Conservation (phyloP, 192 early-diverging fungal genomes). For the Physocladia obscura region DNA sequence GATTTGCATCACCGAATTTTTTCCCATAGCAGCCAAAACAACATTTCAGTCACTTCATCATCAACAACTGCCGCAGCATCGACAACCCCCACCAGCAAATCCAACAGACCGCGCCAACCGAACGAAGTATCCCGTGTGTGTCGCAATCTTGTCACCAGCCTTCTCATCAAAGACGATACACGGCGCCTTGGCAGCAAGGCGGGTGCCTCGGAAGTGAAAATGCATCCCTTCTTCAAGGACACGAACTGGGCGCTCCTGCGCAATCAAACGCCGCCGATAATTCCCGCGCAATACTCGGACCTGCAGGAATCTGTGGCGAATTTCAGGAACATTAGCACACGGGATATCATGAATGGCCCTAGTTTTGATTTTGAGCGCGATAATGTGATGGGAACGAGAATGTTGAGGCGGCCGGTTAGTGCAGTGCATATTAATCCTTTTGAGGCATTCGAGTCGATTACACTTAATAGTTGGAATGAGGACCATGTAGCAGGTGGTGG, state of each 20-base stretch:
- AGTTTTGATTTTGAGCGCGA: constrained; percentile 21
- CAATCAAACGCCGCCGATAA: constrained; percentile 71
- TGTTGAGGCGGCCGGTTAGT: constrained; percentile 8
- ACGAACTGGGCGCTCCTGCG: constrained; percentile 92
- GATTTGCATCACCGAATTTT: constrained; percentile 14
- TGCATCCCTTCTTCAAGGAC: constrained; percentile 84
- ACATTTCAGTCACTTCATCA: not conserved
- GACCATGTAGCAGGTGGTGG: too few relatives aligned
- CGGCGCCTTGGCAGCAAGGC: constrained; percentile 81
- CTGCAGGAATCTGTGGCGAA: constrained; percentile 4
- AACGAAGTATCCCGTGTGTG: constrained; percentile 41
- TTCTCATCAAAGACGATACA: constrained; percentile 87
- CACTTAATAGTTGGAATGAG: constrained; percentile 6
- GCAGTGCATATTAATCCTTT: constrained; percentile 9
- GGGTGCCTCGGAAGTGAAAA: constrained; percentile 91
- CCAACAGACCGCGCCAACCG: not conserved
- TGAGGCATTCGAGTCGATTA: constrained; percentile 23
- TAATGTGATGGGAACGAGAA: not conserved
- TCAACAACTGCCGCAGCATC: not conserved
- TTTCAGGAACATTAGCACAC: not conserved
- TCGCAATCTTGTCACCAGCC: constrained; percentile 75
- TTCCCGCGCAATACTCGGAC: constrained; percentile 11
- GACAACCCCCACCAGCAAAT: not conserved
- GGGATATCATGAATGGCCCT: not conserved
- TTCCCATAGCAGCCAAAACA: not conserved